Base-by-base conservation (phyloP, 257 asterid species). In the Petunia axillaris region DNA sequence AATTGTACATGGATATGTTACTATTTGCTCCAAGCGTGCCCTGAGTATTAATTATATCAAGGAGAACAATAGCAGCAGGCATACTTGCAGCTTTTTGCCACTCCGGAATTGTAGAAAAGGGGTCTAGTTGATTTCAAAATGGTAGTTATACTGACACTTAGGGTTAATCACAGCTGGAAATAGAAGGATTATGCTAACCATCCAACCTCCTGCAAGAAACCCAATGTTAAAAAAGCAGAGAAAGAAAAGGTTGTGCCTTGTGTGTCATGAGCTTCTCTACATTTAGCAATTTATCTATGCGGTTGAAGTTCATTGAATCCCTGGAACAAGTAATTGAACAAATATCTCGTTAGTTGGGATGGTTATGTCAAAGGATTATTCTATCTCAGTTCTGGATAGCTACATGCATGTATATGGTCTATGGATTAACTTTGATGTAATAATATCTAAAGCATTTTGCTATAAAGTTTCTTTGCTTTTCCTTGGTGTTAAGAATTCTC, bases 201-300 rank as follows among this genome's bases (percentile, higher is more conserved):
- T 37, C 9, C 48, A 64, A 10, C 71, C 36, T 66, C 37, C 13
- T 66, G 37, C 74, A 2, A 65, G 40, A 53, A 65, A 65, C 6
- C 53, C 37, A 14, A 10, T 64, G 53, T 10, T 2, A 39, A 6
- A 68, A 25, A 46, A 44, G 15, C n/a, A 16, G 66, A 46, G 59
- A 25, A 25, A 44, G 41, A 3, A 8, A 38, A 70, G 25, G 41
- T 46, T 70, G 77, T 70, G 77, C 41, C 25, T 53, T 25, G 25
- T 25, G 10, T 43, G 43, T 55, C 15, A 5, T 70, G 43, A 70
- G 77, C 39, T 44, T 70, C 43, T 70, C 58, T 25, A 46, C 59
- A 64, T 70, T 70, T 70, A 70, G 59, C 59, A 9, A 48, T 70
- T 10, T 70, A 25, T 5, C 43, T 70, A 25, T 43, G 55, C n/a